Percentiles rank a stretch among this genome's conserved stretches.
Conservation (phyloP, 2,329 filamentous ascomycete genomes). For the Trichoderma simmonsii region DNA sequence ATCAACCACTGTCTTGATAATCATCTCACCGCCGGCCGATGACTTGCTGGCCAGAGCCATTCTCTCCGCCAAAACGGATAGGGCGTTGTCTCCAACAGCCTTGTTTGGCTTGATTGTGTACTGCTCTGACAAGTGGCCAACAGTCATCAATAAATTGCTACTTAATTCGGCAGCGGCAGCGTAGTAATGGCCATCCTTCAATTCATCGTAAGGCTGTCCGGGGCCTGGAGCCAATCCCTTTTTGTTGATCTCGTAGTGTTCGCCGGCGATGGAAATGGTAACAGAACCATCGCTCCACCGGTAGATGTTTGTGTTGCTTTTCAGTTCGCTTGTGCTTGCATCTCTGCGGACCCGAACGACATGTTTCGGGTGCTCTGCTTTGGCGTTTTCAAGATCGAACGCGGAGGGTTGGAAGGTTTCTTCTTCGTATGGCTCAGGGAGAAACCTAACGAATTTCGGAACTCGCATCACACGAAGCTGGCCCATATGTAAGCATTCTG, state of each 20-base stretch:
- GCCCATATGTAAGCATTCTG: neutral
- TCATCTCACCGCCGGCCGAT: slow-evolving; percentile 56
- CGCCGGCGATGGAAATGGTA: slow-evolving; percentile 70
- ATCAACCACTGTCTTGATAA: slow-evolving; percentile 68
- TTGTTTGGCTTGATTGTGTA: slow-evolving; percentile 66
- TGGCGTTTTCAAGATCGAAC: slow-evolving; percentile 53
- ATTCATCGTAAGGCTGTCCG: slow-evolving; percentile 60
- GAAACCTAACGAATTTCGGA: slow-evolving; percentile 68
- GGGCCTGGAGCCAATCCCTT: slow-evolving; percentile 64
- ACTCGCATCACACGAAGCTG: slow-evolving; percentile 69
- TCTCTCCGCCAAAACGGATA: slow-evolving; percentile 64
- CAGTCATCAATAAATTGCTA: slow-evolving; percentile 66
- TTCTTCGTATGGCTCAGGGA: slow-evolving; percentile 64
- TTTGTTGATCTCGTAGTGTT: slow-evolving; percentile 71
- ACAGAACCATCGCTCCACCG: slow-evolving; percentile 78
- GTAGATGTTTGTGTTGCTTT: slow-evolving; percentile 72
- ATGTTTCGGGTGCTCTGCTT: slow-evolving; percentile 56
- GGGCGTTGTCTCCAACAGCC: slow-evolving; percentile 66
- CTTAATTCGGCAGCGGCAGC: slow-evolving; percentile 68
- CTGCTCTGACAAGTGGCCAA: slow-evolving; percentile 73
- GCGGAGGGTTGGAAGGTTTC: slow-evolving; percentile 61
- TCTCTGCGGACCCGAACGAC: slow-evolving; percentile 69
- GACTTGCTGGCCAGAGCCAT: slow-evolving; percentile 62
- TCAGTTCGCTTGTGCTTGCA: slow-evolving; percentile 60
- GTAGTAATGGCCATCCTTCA: slow-evolving; percentile 73